Evolutionary conservation across 345 rosid species (phyloP).

Genomic region (Alliaria petiolata): DNA sequence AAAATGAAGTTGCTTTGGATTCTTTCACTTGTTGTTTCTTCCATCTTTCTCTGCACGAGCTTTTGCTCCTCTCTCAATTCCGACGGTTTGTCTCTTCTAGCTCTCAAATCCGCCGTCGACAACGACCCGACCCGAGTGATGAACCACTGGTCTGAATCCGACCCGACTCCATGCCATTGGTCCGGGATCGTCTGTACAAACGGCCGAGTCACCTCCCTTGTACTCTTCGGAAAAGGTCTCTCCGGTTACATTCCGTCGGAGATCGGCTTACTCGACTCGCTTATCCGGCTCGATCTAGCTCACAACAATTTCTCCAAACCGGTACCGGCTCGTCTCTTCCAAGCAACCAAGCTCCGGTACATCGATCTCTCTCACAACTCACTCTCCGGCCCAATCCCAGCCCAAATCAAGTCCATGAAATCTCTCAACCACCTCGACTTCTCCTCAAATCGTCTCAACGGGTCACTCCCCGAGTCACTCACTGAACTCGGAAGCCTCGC

Average conservation of each 20-base stretch:
- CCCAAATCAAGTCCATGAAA: constrained; percentile 63
- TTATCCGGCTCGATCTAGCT: constrained; percentile 83
- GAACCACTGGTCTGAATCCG: constrained; percentile 79
- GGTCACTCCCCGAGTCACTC: constrained; percentile 63
- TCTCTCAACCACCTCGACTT: constrained; percentile 70
- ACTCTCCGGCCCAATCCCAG: constrained; percentile 65
- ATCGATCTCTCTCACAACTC: constrained; percentile 60
- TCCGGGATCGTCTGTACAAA: constrained; percentile 79
- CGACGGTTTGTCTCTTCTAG: constrained; percentile 85
- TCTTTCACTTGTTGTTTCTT: constrained; percentile 9
- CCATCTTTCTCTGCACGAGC: constrained; percentile 10
- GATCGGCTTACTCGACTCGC: constrained; percentile 69
- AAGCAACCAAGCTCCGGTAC: constrained; percentile 70
- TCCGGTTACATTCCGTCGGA: constrained; percentile 75
- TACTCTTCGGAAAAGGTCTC: constrained; percentile 66
- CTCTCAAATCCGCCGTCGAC: constrained; percentile 82
- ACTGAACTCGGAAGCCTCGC: constrained; percentile 67
- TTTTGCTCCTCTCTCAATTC: constrained; percentile 50
- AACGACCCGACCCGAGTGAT: constrained; percentile 38
- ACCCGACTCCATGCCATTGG: constrained; percentile 79
- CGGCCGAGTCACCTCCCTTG: constrained; percentile 72
- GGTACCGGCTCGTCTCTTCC: constrained; percentile 47
- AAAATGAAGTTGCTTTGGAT: constrained; percentile 6
- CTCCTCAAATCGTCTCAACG: constrained; percentile 62
- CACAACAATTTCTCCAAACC: constrained; percentile 74